Evolutionary conservation across 495 filamentous ascomycete genomes (phyloP).

Genomic region (Neurospora sp.): DNA sequence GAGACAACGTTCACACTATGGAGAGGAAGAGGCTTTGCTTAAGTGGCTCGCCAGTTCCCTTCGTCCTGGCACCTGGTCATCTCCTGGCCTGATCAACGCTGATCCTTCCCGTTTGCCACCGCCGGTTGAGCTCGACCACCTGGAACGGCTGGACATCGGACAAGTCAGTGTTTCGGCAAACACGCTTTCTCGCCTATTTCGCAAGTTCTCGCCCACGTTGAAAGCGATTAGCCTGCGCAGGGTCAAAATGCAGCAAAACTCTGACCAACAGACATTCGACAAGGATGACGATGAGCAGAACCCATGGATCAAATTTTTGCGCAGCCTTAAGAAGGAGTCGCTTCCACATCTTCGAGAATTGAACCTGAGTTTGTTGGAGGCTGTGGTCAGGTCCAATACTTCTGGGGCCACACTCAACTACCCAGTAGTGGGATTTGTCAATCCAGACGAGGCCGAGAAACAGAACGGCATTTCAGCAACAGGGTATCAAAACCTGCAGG

Average conservation of each 20-base stretch:
- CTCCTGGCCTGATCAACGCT: not conserved
- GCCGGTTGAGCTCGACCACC: not conserved
- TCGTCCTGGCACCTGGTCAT: not conserved
- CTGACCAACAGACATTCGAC: not conserved
- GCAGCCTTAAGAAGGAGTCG: not conserved
- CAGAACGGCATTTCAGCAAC: not conserved
- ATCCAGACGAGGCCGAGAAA: not conserved
- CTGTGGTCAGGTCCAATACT: not conserved
- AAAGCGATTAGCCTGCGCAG: not conserved
- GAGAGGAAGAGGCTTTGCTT: not conserved
- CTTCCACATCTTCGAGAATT: not conserved
- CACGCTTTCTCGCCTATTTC: not conserved
- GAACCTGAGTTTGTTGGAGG: not conserved
- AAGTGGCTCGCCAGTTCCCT: not conserved
- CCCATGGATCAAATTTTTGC: not conserved
- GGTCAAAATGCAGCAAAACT: not conserved
- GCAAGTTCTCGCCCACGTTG: not conserved
- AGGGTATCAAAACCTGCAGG: not conserved
- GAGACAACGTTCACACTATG: not conserved
- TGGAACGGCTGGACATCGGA: not conserved
- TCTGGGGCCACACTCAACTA: not conserved
- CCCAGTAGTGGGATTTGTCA: not conserved
- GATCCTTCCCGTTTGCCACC: not conserved
- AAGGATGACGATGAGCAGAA: not conserved
- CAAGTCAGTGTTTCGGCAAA: not conserved